Base-by-base conservation (phyloP, 768 basidiomycete species). In the Mycena galericulata region DNA sequence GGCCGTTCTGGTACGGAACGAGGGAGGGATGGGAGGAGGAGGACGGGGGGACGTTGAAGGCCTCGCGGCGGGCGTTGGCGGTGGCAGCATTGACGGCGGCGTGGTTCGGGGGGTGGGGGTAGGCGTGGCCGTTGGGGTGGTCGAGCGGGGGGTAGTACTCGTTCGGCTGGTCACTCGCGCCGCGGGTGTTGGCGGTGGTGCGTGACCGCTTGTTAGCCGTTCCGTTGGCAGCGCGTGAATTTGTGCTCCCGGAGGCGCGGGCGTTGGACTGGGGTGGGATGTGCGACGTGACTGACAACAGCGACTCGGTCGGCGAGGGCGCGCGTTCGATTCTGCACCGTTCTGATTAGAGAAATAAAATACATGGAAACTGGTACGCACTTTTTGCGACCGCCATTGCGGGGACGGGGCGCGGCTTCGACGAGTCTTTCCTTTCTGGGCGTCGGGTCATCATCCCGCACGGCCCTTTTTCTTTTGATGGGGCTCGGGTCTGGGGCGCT, bases 271-370 rank as follows among this genome's bases (percentile, higher is more conserved):
- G 81, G 27, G 79, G 76, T 26, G 83, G 86, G 58, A 87, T 78
- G 72, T 92, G 91, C 30, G 90, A 91, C n/a, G 87, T 88, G 75
- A 89, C 86, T 1, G 92, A 94, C 46, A 90, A 81, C 38, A 92
- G 74, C 11, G 92, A 94, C 73, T 93, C 92, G 15, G 92, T 85
- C 8, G 92, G 92, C 2, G 92, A 94, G 27, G 83, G 80, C 15
- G 84, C 86, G 56, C 92, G 89, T 73, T 93, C 91, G 30, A 78
- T 82, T 77, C 91, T 92, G 72, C 32, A 50, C 57, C 41, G 59
- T 46, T 26, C 26, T 43, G n/a, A 45, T 27, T 32, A n/a, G 22
- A 54, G 22, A 57, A 47, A 40, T 22, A 61, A 6, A 59, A 59
- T 57, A 75, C 41, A 32, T 24, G 30, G 49, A 56, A 55, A 56